Evolutionary conservation across 331 rosid genomes (phyloP).

Genomic region (Dryas integrifolia): DNA sequence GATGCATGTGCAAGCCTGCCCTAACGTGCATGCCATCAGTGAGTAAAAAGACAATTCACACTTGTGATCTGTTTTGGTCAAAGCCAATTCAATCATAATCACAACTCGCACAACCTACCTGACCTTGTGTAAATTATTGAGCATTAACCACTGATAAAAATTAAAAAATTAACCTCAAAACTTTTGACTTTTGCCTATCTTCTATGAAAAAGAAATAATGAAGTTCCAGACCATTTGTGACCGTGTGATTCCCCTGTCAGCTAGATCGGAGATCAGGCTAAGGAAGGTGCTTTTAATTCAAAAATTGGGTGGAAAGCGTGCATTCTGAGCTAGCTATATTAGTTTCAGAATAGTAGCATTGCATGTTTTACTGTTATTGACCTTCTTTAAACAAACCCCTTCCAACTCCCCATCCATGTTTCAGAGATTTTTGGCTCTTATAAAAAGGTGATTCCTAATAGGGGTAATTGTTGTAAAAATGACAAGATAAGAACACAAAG

Average conservation of each 20-base stretch:
- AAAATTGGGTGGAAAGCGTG: not conserved
- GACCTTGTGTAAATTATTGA: not conserved
- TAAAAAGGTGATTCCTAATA: too few relatives aligned
- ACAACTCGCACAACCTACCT: not conserved
- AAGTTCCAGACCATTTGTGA: not conserved
- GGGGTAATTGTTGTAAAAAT: too few relatives aligned
- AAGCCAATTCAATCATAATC: not conserved
- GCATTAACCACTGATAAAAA: not conserved
- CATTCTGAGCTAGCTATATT: not conserved
- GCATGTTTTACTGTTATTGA: not conserved
- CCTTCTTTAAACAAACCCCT: not conserved
- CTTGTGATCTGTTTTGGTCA: not conserved
- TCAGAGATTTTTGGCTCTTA: not conserved
- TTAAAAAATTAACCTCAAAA: not conserved
- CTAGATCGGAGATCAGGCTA: not conserved
- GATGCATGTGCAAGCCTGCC: not conserved
- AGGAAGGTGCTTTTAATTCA: not conserved
- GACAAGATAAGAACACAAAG: not conserved
- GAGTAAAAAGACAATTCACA: not conserved
- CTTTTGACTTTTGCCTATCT: too few relatives aligned
- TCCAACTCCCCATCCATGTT: not conserved
- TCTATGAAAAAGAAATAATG: too few relatives aligned
- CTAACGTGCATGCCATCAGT: slow-evolving; percentile 1
- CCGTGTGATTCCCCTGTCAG: not conserved
- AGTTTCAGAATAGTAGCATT: not conserved